Evolutionary conservation across 75 land plant genomes (phyloP), one percentile per base, ranked within the genome.

Genomic region (Azolla pinnata): DNA sequence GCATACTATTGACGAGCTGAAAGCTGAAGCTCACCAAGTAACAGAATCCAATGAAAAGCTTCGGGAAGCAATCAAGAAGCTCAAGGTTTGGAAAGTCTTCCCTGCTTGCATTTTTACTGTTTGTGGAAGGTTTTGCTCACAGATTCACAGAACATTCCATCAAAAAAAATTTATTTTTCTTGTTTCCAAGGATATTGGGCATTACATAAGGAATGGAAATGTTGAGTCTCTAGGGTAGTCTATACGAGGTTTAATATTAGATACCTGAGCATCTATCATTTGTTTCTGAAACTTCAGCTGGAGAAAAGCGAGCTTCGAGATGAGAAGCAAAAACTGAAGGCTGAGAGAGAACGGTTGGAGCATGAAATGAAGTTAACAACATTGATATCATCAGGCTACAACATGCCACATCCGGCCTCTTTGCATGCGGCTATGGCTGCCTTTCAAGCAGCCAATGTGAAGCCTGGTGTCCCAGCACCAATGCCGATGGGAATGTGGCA

Each of bases 241-340:
- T n/a, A n/a, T n/a, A n/a, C n/a, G n/a, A n/a, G n/a, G n/a, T n/a
- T n/a, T n/a, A n/a, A n/a, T n/a, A n/a, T n/a, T n/a, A n/a, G n/a
- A n/a, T n/a, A n/a, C n/a, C n/a, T n/a, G n/a, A n/a, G n/a, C n/a
- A 46, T 3, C 49, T 46, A 4, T 46, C 7, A 2, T 46, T 46
- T 46, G 7, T 32, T 10, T 60, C 35, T 46, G 18, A 7, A 38
- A 7, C 7, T 69, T 28, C 71, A 87, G 97, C 75, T 76, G 14
- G 95, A 87, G 75, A 87, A 91, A 63, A 88, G 75, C 57, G 95
- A 91, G 66, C 88, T 91, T 48, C 87, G 97, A 38, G 97, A 87
- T 63, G 97, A 91, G 74, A 91, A 87, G 73, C 80, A 74, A 29
- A 75, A 75, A 77, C 56, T 87, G 29, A 91, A 82, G 79, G 68